A percentile compares a stretch with the other conserved stretches of the same genome.
Evolutionary conservation across 2,329 filamentous ascomycete species (phyloP).

Genomic region (Exophiala sp.): DNA sequence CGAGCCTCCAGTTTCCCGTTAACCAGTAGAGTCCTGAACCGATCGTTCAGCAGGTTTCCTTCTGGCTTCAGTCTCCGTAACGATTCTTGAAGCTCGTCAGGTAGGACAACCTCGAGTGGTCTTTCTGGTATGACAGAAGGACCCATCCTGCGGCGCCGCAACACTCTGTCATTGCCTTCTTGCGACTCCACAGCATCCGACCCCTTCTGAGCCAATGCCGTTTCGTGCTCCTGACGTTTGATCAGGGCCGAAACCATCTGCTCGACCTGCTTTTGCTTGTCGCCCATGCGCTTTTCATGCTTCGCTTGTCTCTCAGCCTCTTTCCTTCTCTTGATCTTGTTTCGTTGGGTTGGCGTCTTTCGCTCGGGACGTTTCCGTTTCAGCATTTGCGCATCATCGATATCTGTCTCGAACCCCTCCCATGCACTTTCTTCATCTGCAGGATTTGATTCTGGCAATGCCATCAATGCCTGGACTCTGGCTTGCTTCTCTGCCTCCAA

Average conservation of each 20-base stretch:
- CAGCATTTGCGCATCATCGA: conserved; percentile 65
- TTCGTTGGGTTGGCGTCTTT: conserved; percentile 82
- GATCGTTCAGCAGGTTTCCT: conserved; percentile 88
- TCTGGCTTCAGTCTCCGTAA: conserved; percentile 83
- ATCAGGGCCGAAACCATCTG: conserved; percentile 45
- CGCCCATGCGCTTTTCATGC: conserved; percentile 72
- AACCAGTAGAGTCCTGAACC: conserved; percentile 83
- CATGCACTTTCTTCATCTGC: conserved; percentile 89
- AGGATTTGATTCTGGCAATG: conserved; percentile 69
- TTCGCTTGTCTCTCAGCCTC: conserved; percentile 74
- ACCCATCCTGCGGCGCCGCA: conserved; percentile 22
- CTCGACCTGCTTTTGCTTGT: conserved; percentile 67
- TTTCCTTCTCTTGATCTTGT: conserved; percentile 83
- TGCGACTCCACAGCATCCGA: conserved; percentile 48
- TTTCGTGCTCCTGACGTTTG: conserved; percentile 56
- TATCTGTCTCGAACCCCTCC: conserved; percentile 82
- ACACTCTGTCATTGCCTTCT: conserved; percentile 35
- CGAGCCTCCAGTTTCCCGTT: conserved; percentile 85
- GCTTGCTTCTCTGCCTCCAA: conserved; percentile 55
- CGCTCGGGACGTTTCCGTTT: conserved; percentile 73
- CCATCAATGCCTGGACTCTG: conserved; percentile 67
- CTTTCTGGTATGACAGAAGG: conserved; percentile 62
- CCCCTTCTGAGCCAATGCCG: conserved; percentile 31
- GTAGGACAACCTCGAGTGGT: conserved; percentile 73
- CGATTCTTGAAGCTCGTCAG: conserved; percentile 79